These are phyloP conservation scores for Mangifera indica DNA, from an alignment of 345 rosid species.

Conservation along the genomic window DNA sequence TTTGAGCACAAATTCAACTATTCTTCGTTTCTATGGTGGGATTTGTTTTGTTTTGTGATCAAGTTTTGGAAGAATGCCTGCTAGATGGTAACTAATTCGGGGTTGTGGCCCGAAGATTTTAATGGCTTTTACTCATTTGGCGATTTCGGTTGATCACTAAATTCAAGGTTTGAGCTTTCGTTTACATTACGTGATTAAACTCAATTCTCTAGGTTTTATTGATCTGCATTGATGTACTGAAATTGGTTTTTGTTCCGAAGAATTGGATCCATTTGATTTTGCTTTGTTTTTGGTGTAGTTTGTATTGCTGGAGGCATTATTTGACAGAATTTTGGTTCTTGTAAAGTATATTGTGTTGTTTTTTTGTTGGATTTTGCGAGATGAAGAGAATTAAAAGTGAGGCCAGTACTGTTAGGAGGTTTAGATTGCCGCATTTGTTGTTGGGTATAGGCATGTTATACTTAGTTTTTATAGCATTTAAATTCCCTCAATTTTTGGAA, in stretches of 20 bases:
- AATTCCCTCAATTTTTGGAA: slow-evolving; percentile 80
- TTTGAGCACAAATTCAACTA: not conserved
- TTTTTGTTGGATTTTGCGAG: slow-evolving; percentile 20
- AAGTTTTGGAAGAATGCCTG: slow-evolving; percentile 24
- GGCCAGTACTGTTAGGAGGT: slow-evolving; percentile 56
- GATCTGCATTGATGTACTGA: slow-evolving; percentile 16
- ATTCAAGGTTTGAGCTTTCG: slow-evolving; percentile 17
- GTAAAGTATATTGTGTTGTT: slow-evolving; percentile 16
- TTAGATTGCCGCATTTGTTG: slow-evolving; percentile 71
- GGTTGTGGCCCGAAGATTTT: slow-evolving; percentile 18
- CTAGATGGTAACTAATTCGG: slow-evolving; percentile 22
- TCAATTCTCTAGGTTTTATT: slow-evolving; percentile 20
- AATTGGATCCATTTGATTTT: slow-evolving; percentile 20
- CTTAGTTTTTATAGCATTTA: slow-evolving; percentile 71
- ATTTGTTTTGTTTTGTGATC: not conserved
- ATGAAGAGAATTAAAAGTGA: slow-evolving; percentile 86
- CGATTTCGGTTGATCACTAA: slow-evolving; percentile 22
- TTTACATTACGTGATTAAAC: slow-evolving; percentile 7
- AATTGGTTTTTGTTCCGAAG: slow-evolving; percentile 22
- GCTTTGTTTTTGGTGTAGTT: slow-evolving; percentile 5
- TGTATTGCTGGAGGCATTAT: slow-evolving; percentile 17
- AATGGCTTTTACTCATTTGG: not conserved
- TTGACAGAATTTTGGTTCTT: slow-evolving; percentile 21
- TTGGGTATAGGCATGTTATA: slow-evolving; percentile 62
- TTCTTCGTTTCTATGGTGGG: not conserved